Evolutionary conservation across 2,329 filamentous ascomycete genomes (phyloP), one percentile per base, ranked within the genome.

Genomic region (Fusarium ambrosium): DNA sequence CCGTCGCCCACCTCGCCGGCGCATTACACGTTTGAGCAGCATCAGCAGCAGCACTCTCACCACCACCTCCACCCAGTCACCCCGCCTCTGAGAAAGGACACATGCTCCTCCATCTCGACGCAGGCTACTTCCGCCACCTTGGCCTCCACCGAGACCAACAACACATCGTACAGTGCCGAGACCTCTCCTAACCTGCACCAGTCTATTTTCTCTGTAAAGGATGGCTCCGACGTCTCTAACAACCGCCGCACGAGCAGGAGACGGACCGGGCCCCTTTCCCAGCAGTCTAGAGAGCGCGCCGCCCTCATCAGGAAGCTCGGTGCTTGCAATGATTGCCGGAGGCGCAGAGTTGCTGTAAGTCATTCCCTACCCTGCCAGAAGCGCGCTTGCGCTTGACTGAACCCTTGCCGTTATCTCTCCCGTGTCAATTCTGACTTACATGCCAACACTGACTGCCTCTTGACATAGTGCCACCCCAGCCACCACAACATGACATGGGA

Each of bases 401-500:
- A 20, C 58, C n/a, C 10, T 62, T 34, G 27, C 41, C 27, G 24
- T 22, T 65, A 39, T 34, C 14, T 11, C 37, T 20, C 13, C 16
- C 27, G 36, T 59, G 37, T 68, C 39, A 43, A 55, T 55, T 58
- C 43, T 59, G 34, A 71, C 55, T 72, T 67, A 70, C 34, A 64
- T 76, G 71, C 71, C 72, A 77, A 78, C 64, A 69, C 34, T 68
- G 18, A 11, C 55, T 68, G 36, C 64, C 64, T 45, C 59, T 34
- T 66, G 20, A 22, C 65, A 32, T 83, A 89, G 89, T 91, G 89
- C 78, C 88, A 90, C 75, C 89, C 89, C 16, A 88, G 86, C 73
- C 89, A 91, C 78, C 89, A 90, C 73, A 87, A 87, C 73, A 88
- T 90, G 88, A 89, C 87, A 13, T 91, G 89, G 89, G 88, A 90